Conservation (phyloP, 2,329 filamentous ascomycete species). For the Pestalotiopsis sp. region DNA sequence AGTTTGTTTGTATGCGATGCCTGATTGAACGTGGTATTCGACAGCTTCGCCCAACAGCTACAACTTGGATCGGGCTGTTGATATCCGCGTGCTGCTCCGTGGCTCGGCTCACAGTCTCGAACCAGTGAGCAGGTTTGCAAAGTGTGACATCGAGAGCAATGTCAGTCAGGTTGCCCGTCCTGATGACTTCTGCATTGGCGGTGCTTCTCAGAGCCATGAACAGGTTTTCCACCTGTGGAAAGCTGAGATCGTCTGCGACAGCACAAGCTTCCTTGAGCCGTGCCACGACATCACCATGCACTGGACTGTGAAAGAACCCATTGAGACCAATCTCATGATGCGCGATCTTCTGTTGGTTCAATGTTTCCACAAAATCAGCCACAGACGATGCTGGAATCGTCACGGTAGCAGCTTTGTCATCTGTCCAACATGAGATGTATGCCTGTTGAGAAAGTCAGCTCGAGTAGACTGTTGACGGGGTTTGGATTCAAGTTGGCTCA, state of each 20-base stretch:
- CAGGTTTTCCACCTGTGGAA: background rate
- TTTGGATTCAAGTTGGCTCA: background rate
- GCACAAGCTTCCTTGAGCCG: background rate
- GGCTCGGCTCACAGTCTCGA: background rate
- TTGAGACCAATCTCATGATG: background rate
- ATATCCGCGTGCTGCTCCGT: background rate
- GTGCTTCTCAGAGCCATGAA: background rate
- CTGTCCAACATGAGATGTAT: conserved; percentile 1
- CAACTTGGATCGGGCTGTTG: background rate
- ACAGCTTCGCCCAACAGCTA: background rate
- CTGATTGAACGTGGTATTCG: background rate
- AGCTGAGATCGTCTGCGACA: background rate
- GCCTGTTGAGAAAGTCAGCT: background rate
- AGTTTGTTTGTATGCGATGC: background rate
- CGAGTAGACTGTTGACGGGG: background rate
- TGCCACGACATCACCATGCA: background rate
- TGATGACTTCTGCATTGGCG: background rate
- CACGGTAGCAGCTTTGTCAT: background rate
- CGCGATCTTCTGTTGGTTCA: background rate
- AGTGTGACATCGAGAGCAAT: background rate
- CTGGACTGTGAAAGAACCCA: background rate
- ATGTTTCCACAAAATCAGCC: background rate
- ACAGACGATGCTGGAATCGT: background rate
- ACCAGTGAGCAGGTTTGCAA: background rate
- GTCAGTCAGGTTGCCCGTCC: background rate